Evolutionary conservation across 2,329 filamentous ascomycete genomes (phyloP).

Genomic region (Aschersonia sp.): DNA sequence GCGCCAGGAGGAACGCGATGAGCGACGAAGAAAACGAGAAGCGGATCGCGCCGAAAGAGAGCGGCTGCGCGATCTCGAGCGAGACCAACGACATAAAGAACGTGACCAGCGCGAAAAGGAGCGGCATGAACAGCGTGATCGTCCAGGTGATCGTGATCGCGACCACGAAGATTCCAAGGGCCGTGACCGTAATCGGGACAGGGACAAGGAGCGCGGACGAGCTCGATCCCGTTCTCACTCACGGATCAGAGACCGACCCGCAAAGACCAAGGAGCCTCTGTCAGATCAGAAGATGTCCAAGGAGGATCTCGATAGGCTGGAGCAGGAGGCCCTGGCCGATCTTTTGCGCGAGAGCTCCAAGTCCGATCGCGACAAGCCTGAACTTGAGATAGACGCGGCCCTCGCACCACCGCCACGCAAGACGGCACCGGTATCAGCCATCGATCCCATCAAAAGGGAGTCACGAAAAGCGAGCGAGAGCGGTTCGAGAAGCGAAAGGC

Average conservation of each 20-base stretch:
- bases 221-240: conserved; percentile 17
- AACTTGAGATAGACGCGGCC: conserved; percentile 41
- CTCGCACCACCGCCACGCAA: conserved; percentile 40
- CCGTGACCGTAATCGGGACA: conserved; percentile 14
- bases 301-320: conserved; percentile 41
- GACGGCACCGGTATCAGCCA: conserved; percentile 39
- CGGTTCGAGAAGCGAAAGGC: conserved; percentile 17
- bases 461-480: conserved; percentile 22
- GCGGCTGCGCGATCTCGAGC: conserved; percentile 23
- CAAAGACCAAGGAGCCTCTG: conserved; percentile 21
- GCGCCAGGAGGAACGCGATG: conserved; percentile 34
- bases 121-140: conserved; percentile 13
- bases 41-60: conserved; percentile 42
- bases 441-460: conserved; percentile 37
- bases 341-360: conserved; percentile 44
- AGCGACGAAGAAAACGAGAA: conserved; percentile 34
- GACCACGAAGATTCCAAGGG: conserved; percentile 18
- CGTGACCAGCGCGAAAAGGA: conserved; percentile 23
- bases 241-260: conserved; percentile 15
- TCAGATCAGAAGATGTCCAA: conserved; percentile 37
- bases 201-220: conserved; percentile 10
- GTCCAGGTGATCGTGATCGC: conserved; percentile 15
- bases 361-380: conserved; percentile 30
- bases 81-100: conserved; percentile 24
- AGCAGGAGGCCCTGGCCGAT: conserved; percentile 43